These are phyloP conservation scores for Strobilomyces confusus DNA, from an alignment of 768 basidiomycete genomes.

Conservation along the genomic window DNA sequence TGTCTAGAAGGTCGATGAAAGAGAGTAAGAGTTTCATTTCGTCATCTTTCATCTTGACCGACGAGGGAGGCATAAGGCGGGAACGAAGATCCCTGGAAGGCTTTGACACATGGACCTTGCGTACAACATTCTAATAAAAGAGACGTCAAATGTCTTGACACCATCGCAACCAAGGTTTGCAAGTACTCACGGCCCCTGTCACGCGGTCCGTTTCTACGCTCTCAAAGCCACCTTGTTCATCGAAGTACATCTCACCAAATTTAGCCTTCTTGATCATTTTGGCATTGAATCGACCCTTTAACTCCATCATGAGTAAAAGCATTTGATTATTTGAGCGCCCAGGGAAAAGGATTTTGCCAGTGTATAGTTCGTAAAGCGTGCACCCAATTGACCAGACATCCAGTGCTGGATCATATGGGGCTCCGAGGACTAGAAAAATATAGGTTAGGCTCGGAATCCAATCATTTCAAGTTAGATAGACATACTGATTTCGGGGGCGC, in stretches of 20 bases:
- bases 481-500: slow-evolving; percentile 97
- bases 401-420: slow-evolving; percentile 89
- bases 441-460: slow-evolving; percentile 14
- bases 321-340: slow-evolving; percentile 97
- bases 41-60: slow-evolving; percentile 81
- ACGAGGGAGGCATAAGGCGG: slow-evolving; percentile 75
- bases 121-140: slow-evolving; percentile 63
- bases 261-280: slow-evolving; percentile 94
- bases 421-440: slow-evolving; percentile 73
- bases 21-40: slow-evolving; percentile 73
- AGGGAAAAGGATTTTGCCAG: slow-evolving; percentile 96
- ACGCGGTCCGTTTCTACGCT: slow-evolving; percentile 81
- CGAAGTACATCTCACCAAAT: slow-evolving; percentile 91
- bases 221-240: slow-evolving; percentile 85
- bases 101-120: slow-evolving; percentile 80
- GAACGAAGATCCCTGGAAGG: slow-evolving; percentile 77
- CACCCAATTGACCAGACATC: slow-evolving; percentile 98
- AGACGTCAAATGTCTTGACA: slow-evolving; percentile 19
- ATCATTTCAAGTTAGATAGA: slow-evolving; percentile 16
- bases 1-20: slow-evolving; percentile 90
- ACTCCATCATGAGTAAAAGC: slow-evolving; percentile 96
- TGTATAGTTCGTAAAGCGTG: slow-evolving; percentile 93
- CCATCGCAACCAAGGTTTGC: slow-evolving; percentile 1
- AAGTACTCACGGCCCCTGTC: slow-evolving; percentile 69
- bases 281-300: slow-evolving; percentile 89